phyloP scores from a whole-genome alignment of 176 grass and related monocot species.

The Carex cristatella region DNA sequence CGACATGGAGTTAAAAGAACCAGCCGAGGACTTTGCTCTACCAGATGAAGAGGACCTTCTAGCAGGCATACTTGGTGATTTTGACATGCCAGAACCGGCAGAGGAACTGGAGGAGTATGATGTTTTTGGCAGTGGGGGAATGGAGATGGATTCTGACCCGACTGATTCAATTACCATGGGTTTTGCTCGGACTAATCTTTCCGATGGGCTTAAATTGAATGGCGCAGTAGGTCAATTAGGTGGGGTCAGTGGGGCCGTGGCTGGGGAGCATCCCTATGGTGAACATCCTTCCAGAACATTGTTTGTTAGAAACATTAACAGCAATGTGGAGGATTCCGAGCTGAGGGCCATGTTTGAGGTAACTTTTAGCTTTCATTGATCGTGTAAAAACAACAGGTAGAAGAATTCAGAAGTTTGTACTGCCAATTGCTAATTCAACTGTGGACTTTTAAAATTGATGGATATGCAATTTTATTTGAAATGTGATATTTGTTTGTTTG shows the following conservation, averaged over 20 bases:
- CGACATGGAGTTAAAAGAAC: slow-evolving; percentile 45
- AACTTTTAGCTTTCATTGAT: slow-evolving; percentile 20
- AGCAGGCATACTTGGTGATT: slow-evolving; percentile 48
- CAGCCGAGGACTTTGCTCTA: slow-evolving; percentile 56
- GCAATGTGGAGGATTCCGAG: slow-evolving; percentile 90
- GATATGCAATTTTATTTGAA: neutral
- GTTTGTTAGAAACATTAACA: slow-evolving; percentile 98
- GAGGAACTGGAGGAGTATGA: slow-evolving; percentile 89
- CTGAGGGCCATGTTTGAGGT: slow-evolving; percentile 91
- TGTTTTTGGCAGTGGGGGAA: slow-evolving; percentile 80
- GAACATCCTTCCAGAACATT: slow-evolving; percentile 97
- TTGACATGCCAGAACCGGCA: slow-evolving; percentile 35
- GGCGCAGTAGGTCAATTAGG: slow-evolving; percentile 49
- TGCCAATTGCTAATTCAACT: neutral
- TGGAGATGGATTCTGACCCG: slow-evolving; percentile 78
- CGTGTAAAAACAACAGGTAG: neutral
- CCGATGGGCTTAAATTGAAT: slow-evolving; percentile 55
- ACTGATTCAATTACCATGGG: slow-evolving; percentile 53
- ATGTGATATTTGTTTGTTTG: neutral
- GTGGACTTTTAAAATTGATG: neutral
- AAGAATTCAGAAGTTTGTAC: neutral
- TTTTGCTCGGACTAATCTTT: slow-evolving; percentile 43
- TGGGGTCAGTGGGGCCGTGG: slow-evolving; percentile 37
- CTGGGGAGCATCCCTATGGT: slow-evolving; percentile 84
- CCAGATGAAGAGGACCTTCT: slow-evolving; percentile 89